Percentiles rank a stretch among this genome's conserved stretches.
Conservation (phyloP, 495 filamentous ascomycete species). For the Lophium mytilinum region DNA sequence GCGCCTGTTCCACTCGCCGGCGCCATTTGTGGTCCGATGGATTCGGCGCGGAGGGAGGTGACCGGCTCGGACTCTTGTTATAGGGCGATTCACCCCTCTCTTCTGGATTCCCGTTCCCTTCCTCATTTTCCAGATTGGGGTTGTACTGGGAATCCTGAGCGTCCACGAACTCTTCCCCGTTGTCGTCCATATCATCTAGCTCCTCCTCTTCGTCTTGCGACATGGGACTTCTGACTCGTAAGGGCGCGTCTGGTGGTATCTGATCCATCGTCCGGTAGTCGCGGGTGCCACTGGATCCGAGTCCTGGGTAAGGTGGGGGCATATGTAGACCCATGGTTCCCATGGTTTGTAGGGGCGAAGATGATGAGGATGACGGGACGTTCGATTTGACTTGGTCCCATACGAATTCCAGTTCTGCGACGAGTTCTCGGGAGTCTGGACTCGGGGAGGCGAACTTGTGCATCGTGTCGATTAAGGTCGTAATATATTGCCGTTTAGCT, state of each 20-base stretch:
- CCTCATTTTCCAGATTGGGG: conserved; percentile 15
- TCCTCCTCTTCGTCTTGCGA: conserved; percentile 71
- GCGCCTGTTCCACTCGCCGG: conserved; percentile 72
- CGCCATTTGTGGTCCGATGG: conserved; percentile 55
- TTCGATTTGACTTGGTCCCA: conserved; percentile 97
- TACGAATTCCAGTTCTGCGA: conserved; percentile 93
- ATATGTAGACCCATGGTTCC: conserved; percentile 20
- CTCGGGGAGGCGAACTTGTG: conserved; percentile 80
- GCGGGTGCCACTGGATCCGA: conserved; percentile 2
- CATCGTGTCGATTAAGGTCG: conserved; percentile 92
- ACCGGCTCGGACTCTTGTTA: neutral
- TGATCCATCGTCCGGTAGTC: neutral
- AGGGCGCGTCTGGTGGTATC: conserved; percentile 12
- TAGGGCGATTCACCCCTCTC: neutral
- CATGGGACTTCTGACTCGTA: conserved; percentile 71
- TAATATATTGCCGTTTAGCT: conserved; percentile 89
- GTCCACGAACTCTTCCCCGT: conserved; percentile 35
- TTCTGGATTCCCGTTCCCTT: conserved; percentile 7
- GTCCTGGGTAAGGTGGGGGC: conserved; percentile 9
- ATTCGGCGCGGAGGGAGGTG: conserved; percentile 1
- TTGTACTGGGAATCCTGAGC: conserved; percentile 36
- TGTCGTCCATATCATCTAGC: conserved; percentile 33
- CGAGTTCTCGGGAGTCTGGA: conserved; percentile 75
- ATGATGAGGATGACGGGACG: conserved; percentile 50
- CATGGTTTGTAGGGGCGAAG: conserved; percentile 35